Evolutionary conservation across 2,329 filamentous ascomycete species (phyloP), one percentile per base, ranked within the genome.

Genomic region (Cladosporium sp.): DNA sequence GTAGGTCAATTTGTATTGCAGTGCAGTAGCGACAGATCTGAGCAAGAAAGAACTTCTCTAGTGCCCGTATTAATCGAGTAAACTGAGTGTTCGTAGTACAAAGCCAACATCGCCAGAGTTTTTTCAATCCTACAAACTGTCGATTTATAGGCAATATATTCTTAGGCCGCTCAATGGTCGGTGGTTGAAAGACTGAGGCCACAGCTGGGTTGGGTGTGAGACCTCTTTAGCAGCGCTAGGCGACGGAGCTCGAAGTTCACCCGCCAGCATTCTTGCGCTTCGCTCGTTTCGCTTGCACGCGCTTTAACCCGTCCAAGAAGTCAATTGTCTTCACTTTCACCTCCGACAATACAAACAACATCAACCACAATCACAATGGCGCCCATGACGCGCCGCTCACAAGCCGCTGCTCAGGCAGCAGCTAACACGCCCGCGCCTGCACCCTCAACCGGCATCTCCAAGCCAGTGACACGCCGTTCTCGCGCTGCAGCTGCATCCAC

Each of bases 311-410:
- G 30, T 13, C 39, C 34, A 23, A 14, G 13, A n/a, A 21, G 26
- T 28, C 51, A 13, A 54, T 54, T 54, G 51, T 11, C 5, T 18
- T 53, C 25, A 21, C 51, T 54, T 30, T 63, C 34, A 56, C 60
- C 34, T 63, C 49, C 46, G 49, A 48, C 48, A 53, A 53, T 26
- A 11, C 14, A 4, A 46, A 28, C 18, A 23, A 49, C n/a, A 32
- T n/a, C 26, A 32, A 32, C 39, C n/a, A 13, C 39, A 46, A 46
- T 23, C 39, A 61, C 53, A 46, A 63, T 63, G 60, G 60, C 60
- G 49, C 60, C 60, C 18, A 56, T 63, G 60, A 70, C 68, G 32
- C 64, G 69, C 25, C 63, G 68, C 16, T 68, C 68, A 10, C 67
- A 67, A 49, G 64, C 57, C 18, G 43, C 36, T 30, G 51, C 51